A percentile compares a stretch with the other conserved stretches of the same genome.
phyloP scores from a whole-genome alignment of 2,329 filamentous ascomycete genomes.

The Venturia nashicola region DNA sequence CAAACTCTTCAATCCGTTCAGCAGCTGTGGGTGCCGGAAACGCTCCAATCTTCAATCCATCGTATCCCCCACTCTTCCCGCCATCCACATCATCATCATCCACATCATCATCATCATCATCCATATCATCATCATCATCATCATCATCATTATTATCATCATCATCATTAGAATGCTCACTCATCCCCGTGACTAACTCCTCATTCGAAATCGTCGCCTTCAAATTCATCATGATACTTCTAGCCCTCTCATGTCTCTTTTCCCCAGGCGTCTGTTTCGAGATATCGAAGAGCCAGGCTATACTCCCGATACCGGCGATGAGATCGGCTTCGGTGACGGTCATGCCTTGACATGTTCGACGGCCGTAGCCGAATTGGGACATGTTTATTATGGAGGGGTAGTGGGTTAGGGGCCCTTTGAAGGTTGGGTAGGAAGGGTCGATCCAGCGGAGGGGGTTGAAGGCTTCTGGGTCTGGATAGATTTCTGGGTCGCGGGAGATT shows the following conservation, averaged over 20 bases:
- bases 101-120: slow-evolving; percentile 5
- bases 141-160: slow-evolving; percentile 3
- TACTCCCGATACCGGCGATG: slow-evolving; percentile 29
- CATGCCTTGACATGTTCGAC: slow-evolving; percentile 33
- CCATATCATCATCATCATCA: slow-evolving; percentile 3
- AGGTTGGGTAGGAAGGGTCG: slow-evolving; percentile 39
- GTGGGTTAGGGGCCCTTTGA: slow-evolving; percentile 36
- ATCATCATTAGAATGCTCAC: slow-evolving; percentile 5
- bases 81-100: no score
- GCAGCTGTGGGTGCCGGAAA: slow-evolving; percentile 7
- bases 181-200: slow-evolving; percentile 22
- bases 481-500: slow-evolving; percentile 38
- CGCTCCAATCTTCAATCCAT: neutral
- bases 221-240: slow-evolving; percentile 17
- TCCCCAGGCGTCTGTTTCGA: slow-evolving; percentile 13
- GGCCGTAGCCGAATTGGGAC: slow-evolving; percentile 43
- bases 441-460: slow-evolving; percentile 45
- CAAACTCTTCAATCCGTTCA: neutral
- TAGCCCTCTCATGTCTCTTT: neutral
- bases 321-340: slow-evolving; percentile 30
- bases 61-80: neutral
- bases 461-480: slow-evolving; percentile 37
- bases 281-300: slow-evolving; percentile 35
- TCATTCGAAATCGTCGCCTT: slow-evolving; percentile 24
- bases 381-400: slow-evolving; percentile 42